Percentiles rank a stretch among this genome's conserved stretches.
Evolutionary conservation across 2,329 filamentous ascomycete species (phyloP).

Genomic region (Arthrobotrys sphaeroides): DNA sequence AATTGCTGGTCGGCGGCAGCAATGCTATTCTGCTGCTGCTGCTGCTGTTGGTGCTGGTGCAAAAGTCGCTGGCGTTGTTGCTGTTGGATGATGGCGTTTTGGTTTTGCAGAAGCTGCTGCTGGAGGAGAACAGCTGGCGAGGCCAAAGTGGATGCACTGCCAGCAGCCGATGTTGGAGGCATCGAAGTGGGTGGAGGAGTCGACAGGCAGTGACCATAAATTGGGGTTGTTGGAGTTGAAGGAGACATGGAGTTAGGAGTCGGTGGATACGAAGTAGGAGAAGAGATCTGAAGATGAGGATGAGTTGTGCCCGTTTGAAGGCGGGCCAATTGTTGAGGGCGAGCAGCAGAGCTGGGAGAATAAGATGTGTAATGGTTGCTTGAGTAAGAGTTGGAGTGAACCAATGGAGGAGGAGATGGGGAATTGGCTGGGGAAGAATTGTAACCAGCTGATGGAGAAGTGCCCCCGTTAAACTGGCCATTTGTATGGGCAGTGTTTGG

Average conservation of each 20-base stretch:
- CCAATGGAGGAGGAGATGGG: slow-evolving; percentile 49
- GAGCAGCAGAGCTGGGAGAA: slow-evolving; percentile 43
- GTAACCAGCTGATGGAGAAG: slow-evolving; percentile 43
- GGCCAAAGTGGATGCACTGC: slow-evolving; percentile 41
- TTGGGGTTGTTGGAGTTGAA: slow-evolving; percentile 52
- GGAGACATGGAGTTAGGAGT: slow-evolving; percentile 50
- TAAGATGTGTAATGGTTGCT: slow-evolving; percentile 44
- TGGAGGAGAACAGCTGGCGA: slow-evolving; percentile 51
- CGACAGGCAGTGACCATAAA: slow-evolving; percentile 49
- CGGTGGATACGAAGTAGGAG: slow-evolving; percentile 47
- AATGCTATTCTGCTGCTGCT: slow-evolving; percentile 27
- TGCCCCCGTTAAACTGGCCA: slow-evolving; percentile 43
- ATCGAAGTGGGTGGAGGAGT: slow-evolving; percentile 48
- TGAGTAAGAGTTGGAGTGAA: slow-evolving; percentile 49
- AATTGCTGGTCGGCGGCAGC: slow-evolving; percentile 50
- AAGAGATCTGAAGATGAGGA: slow-evolving; percentile 44
- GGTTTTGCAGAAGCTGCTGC: slow-evolving; percentile 50
- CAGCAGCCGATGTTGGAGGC: slow-evolving; percentile 50
- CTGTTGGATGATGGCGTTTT: slow-evolving; percentile 52
- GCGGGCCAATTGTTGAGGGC: slow-evolving; percentile 40
- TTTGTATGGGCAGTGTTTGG: slow-evolving; percentile 48
- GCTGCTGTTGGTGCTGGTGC: slow-evolving; percentile 41
- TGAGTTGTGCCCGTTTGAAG: slow-evolving; percentile 42
- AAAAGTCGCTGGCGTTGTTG: slow-evolving; percentile 47
- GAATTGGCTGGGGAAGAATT: slow-evolving; percentile 51